phyloP scores from a whole-genome alignment of 495 filamentous ascomycete genomes.

The Lindgomyces ingoldianus region DNA sequence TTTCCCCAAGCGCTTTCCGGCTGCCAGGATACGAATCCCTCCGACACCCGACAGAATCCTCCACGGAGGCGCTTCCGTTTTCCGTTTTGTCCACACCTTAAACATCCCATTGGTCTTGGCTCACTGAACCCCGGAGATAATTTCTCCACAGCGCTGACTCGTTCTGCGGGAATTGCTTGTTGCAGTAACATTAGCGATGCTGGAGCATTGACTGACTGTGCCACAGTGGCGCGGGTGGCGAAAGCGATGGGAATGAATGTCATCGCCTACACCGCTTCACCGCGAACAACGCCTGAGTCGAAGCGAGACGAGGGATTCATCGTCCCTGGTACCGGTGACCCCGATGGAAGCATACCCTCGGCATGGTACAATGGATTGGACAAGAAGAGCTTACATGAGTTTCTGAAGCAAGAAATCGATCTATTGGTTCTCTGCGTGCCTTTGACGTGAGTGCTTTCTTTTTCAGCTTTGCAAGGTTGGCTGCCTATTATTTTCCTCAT shows the following conservation, averaged over 20 bases:
- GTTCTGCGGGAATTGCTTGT: no score
- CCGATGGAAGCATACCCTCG: slow-evolving; percentile 67
- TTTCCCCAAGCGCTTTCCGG: background rate
- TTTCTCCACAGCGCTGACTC: background rate
- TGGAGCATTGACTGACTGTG: slow-evolving; percentile 6
- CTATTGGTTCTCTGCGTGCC: slow-evolving; percentile 74
- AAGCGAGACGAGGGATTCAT: slow-evolving; percentile 67
- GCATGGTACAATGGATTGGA: slow-evolving; percentile 73
- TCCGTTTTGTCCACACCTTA: background rate
- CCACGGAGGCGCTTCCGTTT: background rate
- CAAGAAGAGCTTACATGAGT: slow-evolving; percentile 61
- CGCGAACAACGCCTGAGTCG: slow-evolving; percentile 56
- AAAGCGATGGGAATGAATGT: slow-evolving; percentile 77
- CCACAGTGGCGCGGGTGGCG: slow-evolving; percentile 61
- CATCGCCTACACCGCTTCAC: slow-evolving; percentile 74
- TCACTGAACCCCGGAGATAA: no score
- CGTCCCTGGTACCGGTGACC: slow-evolving; percentile 75
- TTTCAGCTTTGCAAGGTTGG: slow-evolving; percentile 1
- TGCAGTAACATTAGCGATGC: background rate
- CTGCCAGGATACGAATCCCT: background rate
- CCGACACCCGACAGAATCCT: background rate
- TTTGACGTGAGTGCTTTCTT: slow-evolving; percentile 53
- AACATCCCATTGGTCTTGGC: slow-evolving; percentile 1
- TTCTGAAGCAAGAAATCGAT: slow-evolving; percentile 71
- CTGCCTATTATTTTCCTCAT: background rate